These are phyloP conservation scores for Sporothrix dimorphospora DNA, from an alignment of 2,329 filamentous ascomycete genomes.

Conservation along the genomic window DNA sequence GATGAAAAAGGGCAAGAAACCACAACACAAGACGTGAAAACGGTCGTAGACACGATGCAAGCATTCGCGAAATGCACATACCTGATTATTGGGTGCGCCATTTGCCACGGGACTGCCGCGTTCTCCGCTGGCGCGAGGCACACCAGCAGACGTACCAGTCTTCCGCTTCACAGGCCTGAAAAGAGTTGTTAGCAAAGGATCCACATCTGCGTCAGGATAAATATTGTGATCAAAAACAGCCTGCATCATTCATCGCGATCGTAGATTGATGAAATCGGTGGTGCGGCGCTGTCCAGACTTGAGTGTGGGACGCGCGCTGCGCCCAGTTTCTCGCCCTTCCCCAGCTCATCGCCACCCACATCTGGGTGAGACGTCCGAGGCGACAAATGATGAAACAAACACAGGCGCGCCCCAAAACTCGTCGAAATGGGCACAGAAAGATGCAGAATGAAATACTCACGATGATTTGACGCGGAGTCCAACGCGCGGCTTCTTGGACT, in stretches of 20 bases:
- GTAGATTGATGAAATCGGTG: background rate
- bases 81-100: conserved; percentile 57
- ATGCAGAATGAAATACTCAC: conserved; percentile 53
- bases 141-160: conserved; percentile 67
- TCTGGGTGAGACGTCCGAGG: conserved; percentile 12
- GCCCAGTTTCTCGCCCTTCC: background rate
- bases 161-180: conserved; percentile 76
- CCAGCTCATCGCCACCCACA: conserved; percentile 14
- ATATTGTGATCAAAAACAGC: background rate
- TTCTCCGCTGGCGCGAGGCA: conserved; percentile 67
- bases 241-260: background rate
- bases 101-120: conserved; percentile 64
- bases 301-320: background rate
- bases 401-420: background rate
- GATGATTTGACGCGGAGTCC: conserved; percentile 70
- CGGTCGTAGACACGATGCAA: background rate
- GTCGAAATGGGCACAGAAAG: conserved; percentile 25
- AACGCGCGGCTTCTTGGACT: conserved; percentile 62
- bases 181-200: conserved; percentile 33
- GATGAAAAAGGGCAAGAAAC: background rate
- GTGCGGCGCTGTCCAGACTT: background rate
- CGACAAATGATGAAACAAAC: conserved; percentile 8
- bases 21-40: conserved; percentile 29
- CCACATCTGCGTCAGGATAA: background rate
- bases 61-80: conserved; percentile 44